Evolutionary conservation across 2,329 filamentous ascomycete genomes (phyloP).

Genomic region (Diaporthe humulicola): DNA sequence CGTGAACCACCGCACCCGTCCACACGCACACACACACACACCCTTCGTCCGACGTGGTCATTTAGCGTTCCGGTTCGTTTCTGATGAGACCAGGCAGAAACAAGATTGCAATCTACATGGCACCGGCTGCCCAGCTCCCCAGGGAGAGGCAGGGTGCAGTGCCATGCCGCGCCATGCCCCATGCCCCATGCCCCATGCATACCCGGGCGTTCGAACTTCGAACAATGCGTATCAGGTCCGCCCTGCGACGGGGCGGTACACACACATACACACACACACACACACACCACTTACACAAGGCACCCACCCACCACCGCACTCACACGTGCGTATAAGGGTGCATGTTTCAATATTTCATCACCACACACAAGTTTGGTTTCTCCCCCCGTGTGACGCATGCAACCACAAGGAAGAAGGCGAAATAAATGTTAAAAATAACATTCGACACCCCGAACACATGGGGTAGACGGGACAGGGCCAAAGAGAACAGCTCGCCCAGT

Average conservation of each 20-base stretch:
- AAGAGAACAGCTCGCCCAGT: background rate
- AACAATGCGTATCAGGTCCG: conserved; percentile 29
- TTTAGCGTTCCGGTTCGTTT: conserved; percentile 31
- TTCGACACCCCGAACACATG: conserved; percentile 9
- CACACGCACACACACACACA: background rate
- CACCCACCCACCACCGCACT: background rate
- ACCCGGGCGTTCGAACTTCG: conserved; percentile 13
- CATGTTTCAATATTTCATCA: conserved; percentile 31
- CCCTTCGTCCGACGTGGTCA: background rate
- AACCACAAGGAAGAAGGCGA: background rate
- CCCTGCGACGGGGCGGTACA: conserved; percentile 21
- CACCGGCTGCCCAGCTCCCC: conserved; percentile 27
- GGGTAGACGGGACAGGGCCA: background rate
- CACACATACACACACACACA: background rate
- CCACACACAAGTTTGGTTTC: conserved; percentile 21
- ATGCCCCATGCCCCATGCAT: background rate
- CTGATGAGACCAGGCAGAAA: conserved; percentile 28
- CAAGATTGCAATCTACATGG: conserved; percentile 32
- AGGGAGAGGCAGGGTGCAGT: background rate
- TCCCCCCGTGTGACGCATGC: conserved; percentile 9
- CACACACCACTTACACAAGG: background rate
- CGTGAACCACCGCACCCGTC: background rate
- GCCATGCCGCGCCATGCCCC: conserved; percentile 16
- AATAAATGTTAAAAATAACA: conserved; percentile 24
- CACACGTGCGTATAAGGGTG: background rate